These are phyloP conservation scores for Leccinum ponderosum DNA, from an alignment of 1,284 basidiomycete species.

Conservation along the genomic window DNA sequence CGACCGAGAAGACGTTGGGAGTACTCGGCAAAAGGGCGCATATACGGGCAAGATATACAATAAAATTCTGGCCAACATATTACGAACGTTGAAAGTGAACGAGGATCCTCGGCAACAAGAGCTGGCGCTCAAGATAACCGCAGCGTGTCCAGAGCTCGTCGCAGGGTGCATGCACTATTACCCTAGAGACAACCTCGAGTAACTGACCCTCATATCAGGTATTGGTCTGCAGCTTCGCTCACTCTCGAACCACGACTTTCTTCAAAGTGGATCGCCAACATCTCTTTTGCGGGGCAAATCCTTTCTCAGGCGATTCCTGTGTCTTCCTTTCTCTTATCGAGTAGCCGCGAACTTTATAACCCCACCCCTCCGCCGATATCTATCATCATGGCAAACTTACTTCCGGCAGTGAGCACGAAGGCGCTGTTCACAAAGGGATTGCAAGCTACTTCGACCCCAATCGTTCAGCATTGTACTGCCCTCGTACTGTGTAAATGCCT, in stretches of 20 bases:
- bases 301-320: conserved; percentile 75
- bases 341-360: conserved; percentile 44
- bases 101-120: conserved; percentile 88
- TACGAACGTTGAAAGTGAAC: conserved; percentile 75
- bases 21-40: conserved; percentile 28
- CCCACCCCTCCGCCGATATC: conserved; percentile 72
- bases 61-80: conserved; percentile 77
- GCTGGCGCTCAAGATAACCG: conserved; percentile 75
- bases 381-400: conserved; percentile 70
- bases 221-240: conserved; percentile 74
- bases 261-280: conserved; percentile 87
- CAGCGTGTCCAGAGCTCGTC: conserved; percentile 85
- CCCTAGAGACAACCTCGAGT: background rate
- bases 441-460: conserved; percentile 55
- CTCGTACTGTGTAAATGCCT: conserved; percentile 73
- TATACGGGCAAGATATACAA: conserved; percentile 69
- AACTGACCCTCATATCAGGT: conserved; percentile 43
- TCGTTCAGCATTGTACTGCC: conserved; percentile 85
- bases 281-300: conserved; percentile 78
- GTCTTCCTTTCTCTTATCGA: conserved; percentile 57
- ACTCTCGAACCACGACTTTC: conserved; percentile 83
- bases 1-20: conserved; percentile 27
- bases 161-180: conserved; percentile 53
- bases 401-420: conserved; percentile 73
- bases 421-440: conserved; percentile 78